These are phyloP conservation scores for Talaromyces sp. DNA, from an alignment of 2,329 filamentous ascomycete species.

Conservation along the genomic window DNA sequence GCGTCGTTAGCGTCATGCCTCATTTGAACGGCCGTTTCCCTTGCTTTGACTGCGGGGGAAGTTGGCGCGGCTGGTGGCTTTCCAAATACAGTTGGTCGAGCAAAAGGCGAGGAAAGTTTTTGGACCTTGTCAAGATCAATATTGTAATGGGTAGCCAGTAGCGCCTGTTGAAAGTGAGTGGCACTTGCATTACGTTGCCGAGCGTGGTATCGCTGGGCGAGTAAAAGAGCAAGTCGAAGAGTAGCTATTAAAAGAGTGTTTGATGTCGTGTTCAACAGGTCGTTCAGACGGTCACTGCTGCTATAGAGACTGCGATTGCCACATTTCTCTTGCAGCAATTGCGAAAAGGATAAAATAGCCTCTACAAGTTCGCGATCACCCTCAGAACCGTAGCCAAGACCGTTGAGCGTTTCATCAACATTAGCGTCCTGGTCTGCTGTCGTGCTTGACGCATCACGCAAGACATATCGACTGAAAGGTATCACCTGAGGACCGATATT, in stretches of 20 bases:
- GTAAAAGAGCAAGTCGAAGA: constrained; percentile 73
- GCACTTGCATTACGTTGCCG: constrained; percentile 66
- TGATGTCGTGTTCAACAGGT: constrained; percentile 82
- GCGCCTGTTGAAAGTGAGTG: constrained; percentile 62
- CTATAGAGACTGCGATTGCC: constrained; percentile 94
- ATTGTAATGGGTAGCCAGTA: constrained; percentile 78
- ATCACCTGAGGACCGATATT: constrained; percentile 72
- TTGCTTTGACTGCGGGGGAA: constrained; percentile 62
- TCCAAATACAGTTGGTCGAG: constrained; percentile 58
- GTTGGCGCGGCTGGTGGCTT: constrained; percentile 47
- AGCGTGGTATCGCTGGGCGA: constrained; percentile 89
- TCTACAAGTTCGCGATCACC: constrained; percentile 78
- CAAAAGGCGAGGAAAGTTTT: constrained; percentile 75
- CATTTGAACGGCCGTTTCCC: constrained; percentile 59
- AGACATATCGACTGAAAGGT: constrained; percentile 55
- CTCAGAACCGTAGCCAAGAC: constrained; percentile 63
- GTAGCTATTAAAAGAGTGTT: constrained; percentile 71
- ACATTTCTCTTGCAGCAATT: constrained; percentile 85
- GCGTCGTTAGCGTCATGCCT: constrained; percentile 77
- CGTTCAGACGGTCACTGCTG: constrained; percentile 84
- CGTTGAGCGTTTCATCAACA: constrained; percentile 35
- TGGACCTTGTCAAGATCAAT: constrained; percentile 72
- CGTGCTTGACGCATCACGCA: constrained; percentile 38
- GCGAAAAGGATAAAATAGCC: constrained; percentile 75
- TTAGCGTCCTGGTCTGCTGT: constrained; percentile 50